phyloP scores from a whole-genome alignment of 1,284 basidiomycete genomes.

The Sanghuangporus weigelae region DNA sequence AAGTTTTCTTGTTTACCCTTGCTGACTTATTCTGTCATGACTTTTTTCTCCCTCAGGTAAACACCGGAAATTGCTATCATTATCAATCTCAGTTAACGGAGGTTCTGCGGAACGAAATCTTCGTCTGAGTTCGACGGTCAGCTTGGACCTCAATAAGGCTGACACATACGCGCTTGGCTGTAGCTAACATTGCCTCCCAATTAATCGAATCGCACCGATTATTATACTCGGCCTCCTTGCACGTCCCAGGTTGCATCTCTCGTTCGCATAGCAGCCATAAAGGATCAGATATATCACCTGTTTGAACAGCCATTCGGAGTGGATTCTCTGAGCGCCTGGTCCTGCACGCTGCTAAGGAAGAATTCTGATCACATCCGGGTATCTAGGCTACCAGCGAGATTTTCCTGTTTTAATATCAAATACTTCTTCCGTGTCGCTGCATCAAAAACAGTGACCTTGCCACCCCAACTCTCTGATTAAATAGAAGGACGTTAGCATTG shows the following conservation, averaged over 20 bases:
- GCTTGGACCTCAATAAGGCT: neutral
- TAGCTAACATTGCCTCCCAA: neutral
- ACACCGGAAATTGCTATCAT: neutral
- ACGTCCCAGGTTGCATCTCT: neutral
- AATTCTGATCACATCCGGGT: too few relatives aligned
- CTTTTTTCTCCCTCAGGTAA: neutral
- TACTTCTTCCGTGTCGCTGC: too few relatives aligned
- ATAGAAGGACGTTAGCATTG: too few relatives aligned
- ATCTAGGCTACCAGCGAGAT: too few relatives aligned
- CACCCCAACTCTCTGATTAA: too few relatives aligned
- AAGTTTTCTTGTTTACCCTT: neutral
- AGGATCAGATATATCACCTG: neutral
- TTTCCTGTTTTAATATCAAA: too few relatives aligned
- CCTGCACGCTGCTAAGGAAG: too few relatives aligned
- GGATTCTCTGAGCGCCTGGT: too few relatives aligned
- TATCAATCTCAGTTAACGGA: neutral
- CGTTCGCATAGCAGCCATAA: neutral
- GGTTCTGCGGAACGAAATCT: neutral
- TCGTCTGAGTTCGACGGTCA: neutral
- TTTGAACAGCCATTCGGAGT: too few relatives aligned
- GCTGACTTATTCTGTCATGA: neutral
- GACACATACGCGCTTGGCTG: neutral
- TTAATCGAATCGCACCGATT: neutral
- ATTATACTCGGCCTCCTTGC: neutral
- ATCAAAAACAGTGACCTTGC: too few relatives aligned